Evolutionary conservation across 352 stramenopile species (phyloP), one percentile per base, ranked within the genome.

Genomic region (Chrysophaeum taylorii): DNA sequence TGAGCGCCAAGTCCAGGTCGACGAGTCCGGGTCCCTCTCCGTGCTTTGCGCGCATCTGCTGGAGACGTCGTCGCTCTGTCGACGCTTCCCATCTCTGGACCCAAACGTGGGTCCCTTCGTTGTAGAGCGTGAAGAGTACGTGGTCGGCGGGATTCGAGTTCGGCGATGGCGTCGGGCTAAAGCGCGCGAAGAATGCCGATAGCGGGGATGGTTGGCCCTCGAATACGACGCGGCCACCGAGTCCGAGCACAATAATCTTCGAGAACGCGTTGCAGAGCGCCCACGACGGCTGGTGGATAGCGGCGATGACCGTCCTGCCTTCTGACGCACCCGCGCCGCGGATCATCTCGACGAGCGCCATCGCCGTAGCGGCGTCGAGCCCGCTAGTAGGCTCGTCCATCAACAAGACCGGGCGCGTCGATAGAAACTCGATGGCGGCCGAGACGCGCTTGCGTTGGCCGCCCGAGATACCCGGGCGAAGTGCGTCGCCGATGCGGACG

Each of bases 381-480:
- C 57, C 57, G 5, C 5, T 31, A 31, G 57, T 66, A 9, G 57
- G 57, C 57, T 79, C 84, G 57, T 92, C 84, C 45, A 91, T 60
- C 68, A 92, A 88, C 38, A 92, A 43, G 50, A 91, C 78, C 74
- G 80, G 87, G 14, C 84, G 86, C 73, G 88, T 86, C 14, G 80
- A 45, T n/a, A 89, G 84, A 23, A 92, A 81, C 68, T 92, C 84
- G 0, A 89, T 83, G 61, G 82, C 86, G 64, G 93, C 92, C 0
- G 81, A 85, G 12, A 92, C 79, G 29, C 87, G 76, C 63, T 87
- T 86, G 29, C 85, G 83, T 73, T 94, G 83, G 66, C 87, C 82
- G 14, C 86, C 76, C 2, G 81, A 87, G 4, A 81, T 68, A 45
- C 75, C 74, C n/a, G 70, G 43, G n/a, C n/a, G n/a, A n/a, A n/a